These are phyloP conservation scores for Panaeolus cyanescens DNA, from an alignment of 768 basidiomycete genomes.

Conservation along the genomic window DNA sequence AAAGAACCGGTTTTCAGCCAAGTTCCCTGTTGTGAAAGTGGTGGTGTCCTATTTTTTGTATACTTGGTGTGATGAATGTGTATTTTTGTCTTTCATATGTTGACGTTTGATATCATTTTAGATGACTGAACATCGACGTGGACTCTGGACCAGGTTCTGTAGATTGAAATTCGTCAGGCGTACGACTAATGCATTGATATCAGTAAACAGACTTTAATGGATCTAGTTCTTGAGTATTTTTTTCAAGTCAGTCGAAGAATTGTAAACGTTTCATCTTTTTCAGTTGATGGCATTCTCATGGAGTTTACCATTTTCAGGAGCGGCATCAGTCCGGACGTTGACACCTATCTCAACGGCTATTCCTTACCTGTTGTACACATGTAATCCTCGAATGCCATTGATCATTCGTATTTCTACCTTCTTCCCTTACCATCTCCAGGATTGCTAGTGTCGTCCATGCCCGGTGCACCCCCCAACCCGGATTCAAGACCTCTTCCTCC, in stretches of 20 bases:
- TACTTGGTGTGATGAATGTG: not conserved
- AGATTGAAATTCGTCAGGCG: too few relatives aligned
- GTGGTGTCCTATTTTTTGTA: not conserved
- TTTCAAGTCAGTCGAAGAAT: not conserved
- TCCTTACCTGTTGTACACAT: not conserved
- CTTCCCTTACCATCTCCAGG: not conserved
- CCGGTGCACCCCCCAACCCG: slow-evolving; percentile 12
- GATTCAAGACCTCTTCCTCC: slow-evolving; percentile 20
- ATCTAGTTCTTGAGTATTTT: too few relatives aligned
- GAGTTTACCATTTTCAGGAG: not conserved
- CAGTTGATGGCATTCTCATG: slow-evolving; percentile 2
- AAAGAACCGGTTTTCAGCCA: not conserved
- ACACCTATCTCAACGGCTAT: not conserved
- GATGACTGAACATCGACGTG: not conserved
- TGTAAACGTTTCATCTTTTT: slow-evolving; percentile 1
- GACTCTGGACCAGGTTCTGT: not conserved
- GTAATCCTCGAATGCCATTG: not conserved
- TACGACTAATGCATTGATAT: not conserved
- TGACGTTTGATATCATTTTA: not conserved
- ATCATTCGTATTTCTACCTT: not conserved
- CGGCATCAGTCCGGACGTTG: slow-evolving; percentile 2
- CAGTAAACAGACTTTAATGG: too few relatives aligned
- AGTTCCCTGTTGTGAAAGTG: not conserved
- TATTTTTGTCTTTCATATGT: not conserved
- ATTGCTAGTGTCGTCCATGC: not conserved